A percentile compares a stretch with the other conserved stretches of the same genome.
Evolutionary conservation across 2,329 filamentous ascomycete species (phyloP).

Genomic region (Aspergillus ustus): DNA sequence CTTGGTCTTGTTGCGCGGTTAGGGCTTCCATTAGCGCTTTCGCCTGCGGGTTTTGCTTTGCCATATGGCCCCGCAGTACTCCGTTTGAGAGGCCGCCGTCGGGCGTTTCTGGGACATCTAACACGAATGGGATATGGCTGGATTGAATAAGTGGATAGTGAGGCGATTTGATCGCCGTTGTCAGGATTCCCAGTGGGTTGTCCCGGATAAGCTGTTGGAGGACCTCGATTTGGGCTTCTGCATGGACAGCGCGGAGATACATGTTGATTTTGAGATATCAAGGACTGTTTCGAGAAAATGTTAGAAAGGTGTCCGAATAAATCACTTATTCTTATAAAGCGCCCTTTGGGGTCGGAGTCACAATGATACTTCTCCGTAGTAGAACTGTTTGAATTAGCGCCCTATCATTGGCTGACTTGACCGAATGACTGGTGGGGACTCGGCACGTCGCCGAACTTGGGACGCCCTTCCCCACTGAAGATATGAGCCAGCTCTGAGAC

Average conservation of each 20-base stretch:
- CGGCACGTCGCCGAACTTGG: neutral
- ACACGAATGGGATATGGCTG: constrained; percentile 66
- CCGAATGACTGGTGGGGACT: neutral
- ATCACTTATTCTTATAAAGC: neutral
- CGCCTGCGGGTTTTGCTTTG: constrained; percentile 65
- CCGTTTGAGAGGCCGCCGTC: constrained; percentile 34
- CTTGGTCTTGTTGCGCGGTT: constrained; percentile 24
- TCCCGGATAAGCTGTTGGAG: constrained; percentile 61
- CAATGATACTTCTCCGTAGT: no score
- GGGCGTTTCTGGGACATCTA: constrained; percentile 50
- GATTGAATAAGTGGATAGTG: constrained; percentile 59
- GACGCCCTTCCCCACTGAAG: neutral
- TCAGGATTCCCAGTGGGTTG: constrained; percentile 66
- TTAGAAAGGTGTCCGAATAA: neutral
- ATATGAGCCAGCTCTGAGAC: neutral
- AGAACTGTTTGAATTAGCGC: neutral
- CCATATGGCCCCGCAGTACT: constrained; percentile 64
- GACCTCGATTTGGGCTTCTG: constrained; percentile 54
- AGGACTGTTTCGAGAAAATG: neutral
- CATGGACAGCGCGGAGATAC: constrained; percentile 61
- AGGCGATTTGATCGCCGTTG: constrained; percentile 62
- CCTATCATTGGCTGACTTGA: neutral
- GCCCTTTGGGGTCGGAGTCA: neutral
- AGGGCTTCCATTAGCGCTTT: constrained; percentile 63
- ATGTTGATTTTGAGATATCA: constrained; percentile 44